Base-by-base conservation (phyloP, 345 rosid species). In the Cochlearia excelsa region DNA sequence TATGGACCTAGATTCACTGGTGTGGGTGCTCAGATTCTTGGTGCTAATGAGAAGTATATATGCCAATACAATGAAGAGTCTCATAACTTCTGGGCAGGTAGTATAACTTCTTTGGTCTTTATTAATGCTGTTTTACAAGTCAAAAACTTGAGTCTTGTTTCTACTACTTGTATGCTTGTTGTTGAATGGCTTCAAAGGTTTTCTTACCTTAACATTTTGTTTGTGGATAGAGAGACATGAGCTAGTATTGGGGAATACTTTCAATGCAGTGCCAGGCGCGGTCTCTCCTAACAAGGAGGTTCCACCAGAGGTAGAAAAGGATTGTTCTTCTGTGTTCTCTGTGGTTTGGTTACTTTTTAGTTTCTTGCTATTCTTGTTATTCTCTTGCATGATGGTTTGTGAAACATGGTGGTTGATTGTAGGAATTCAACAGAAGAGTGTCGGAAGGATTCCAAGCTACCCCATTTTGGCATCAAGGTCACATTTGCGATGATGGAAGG, bases 391-490 rank as follows among this genome's bases (percentile, higher is more conserved):
- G 6, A 30, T 64, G 37, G 57, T 50, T 9, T 55, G 33, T 28
- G 10, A 34, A 63, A 50, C 46, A 50, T 71, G 59, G 6, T 3
- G 30, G 39, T 54, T 77, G 43, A 46, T 28, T 60, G 46, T 74
- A 92, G 98, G 98, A 86, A 46, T 92, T 92, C 57, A 81, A 78
- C 48, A 65, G 45, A 51, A 80, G 81, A 66, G 95, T 92, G 26
- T 69, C 59, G 7, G 84, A 92, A 83, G 98, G 98, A 43, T 92
- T 88, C 72, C 98, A 92, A 82, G 96, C 79, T 47, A 88, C 77
- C 57, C 98, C 98, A 65, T 59, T 84, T 59, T 92, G 98, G 96
- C 79, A 92, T 77, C 96, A 92, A 83, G 98, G 98, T 62, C 84
- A 74, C 71, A 88, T 92, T 69, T 60, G 74, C 46, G 95, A 88